phyloP scores from a whole-genome alignment of 179 eudicot genomes.

The Nepenthes alata region DNA sequence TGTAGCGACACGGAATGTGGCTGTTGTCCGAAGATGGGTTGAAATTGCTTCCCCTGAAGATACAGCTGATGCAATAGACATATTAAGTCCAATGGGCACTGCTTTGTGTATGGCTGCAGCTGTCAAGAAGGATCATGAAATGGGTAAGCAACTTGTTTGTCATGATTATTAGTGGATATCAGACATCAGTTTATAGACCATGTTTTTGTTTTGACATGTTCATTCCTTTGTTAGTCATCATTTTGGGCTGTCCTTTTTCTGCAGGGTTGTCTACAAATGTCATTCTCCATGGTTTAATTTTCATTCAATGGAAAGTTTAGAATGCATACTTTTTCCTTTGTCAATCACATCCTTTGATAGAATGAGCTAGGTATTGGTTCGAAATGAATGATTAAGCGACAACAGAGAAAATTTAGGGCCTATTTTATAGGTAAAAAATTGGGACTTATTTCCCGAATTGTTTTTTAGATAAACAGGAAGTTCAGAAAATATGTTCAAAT shows the following conservation, averaged over 20 bases:
- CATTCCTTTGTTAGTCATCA: not conserved
- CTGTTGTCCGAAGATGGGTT: constrained; percentile 83
- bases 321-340: too few species aligned
- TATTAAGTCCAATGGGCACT: constrained; percentile 67
- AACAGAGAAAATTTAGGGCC: too few species aligned
- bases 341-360: too few species aligned
- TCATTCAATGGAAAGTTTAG: too few species aligned
- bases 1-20: constrained; percentile 74
- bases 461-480: too few species aligned
- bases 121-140: constrained; percentile 85
- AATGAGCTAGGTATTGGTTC: too few species aligned
- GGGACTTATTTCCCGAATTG: too few species aligned
- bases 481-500: too few species aligned
- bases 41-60: constrained; percentile 73
- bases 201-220: not conserved
- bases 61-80: constrained; percentile 67
- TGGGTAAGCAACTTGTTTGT: constrained; percentile 27
- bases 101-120: constrained; percentile 97
- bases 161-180: not conserved
- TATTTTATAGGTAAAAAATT: too few species aligned
- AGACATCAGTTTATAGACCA: not conserved
- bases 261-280: not conserved
- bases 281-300: too few species aligned
- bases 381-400: too few species aligned
- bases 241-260: not conserved